These are phyloP conservation scores for Suaeda aralocaspica DNA, from an alignment of 148 eudicot species.

Conservation along the genomic window DNA sequence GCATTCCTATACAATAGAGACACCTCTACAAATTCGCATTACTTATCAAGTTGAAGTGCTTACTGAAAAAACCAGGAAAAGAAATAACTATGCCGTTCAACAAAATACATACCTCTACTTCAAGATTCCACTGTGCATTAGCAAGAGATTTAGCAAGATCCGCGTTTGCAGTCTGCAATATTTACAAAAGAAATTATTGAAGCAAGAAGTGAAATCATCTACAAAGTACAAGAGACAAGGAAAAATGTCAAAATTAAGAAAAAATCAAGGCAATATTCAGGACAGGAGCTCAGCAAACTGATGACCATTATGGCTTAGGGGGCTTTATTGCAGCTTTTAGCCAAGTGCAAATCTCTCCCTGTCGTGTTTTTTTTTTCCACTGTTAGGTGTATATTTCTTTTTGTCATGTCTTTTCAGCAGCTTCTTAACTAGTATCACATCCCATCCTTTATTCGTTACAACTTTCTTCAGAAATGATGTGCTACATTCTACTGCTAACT, in stretches of 20 bases:
- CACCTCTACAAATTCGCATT: too few species aligned
- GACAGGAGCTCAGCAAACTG: too few species aligned
- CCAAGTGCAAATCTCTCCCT: neutral
- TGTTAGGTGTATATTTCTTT: neutral
- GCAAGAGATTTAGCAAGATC: constrained; percentile 87
- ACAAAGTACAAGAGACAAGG: neutral
- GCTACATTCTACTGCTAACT: neutral
- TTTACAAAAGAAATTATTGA: constrained; percentile 9
- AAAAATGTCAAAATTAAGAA: too few species aligned
- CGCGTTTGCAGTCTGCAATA: constrained; percentile 82
- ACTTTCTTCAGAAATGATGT: neutral
- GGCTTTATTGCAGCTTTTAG: too few species aligned
- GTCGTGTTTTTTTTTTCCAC: constrained; percentile 3
- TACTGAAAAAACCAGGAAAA: too few species aligned
- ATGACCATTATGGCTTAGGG: too few species aligned
- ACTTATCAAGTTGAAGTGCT: too few species aligned
- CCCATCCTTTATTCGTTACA: neutral
- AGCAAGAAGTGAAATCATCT: neutral
- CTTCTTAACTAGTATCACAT: neutral
- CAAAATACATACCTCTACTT: constrained; percentile 64
- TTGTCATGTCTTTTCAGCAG: neutral
- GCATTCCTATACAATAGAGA: too few species aligned
- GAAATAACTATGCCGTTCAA: neutral
- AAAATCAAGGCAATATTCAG: too few species aligned
- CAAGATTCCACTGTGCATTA: constrained; percentile 71